phyloP scores from a whole-genome alignment of 2,329 filamentous ascomycete genomes.

The Massarina eburnea region DNA sequence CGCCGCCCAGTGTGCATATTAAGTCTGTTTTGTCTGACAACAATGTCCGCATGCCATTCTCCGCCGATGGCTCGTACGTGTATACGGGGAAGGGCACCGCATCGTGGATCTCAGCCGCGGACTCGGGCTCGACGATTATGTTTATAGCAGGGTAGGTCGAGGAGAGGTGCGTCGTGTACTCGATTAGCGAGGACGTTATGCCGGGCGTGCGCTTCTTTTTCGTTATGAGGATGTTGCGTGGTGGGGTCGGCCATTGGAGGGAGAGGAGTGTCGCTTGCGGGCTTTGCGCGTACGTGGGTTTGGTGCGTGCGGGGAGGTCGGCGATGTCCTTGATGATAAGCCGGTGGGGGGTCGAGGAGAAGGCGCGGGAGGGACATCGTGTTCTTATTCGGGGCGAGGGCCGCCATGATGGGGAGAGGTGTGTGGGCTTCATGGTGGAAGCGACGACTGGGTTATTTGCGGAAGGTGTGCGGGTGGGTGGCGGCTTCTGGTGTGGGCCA shows the following conservation, averaged over 20 bases:
- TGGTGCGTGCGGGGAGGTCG: slow-evolving; percentile 38
- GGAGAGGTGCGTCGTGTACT: slow-evolving; percentile 69
- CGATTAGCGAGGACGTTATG: slow-evolving; percentile 59
- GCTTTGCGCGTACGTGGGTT: slow-evolving; percentile 52
- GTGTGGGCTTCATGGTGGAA: slow-evolving; percentile 21
- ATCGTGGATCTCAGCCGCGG: slow-evolving; percentile 71
- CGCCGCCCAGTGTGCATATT: slow-evolving; percentile 86
- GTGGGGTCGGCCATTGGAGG: slow-evolving; percentile 68
- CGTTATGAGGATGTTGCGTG: slow-evolving; percentile 68
- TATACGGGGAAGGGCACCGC: slow-evolving; percentile 67
- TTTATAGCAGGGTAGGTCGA: slow-evolving; percentile 78
- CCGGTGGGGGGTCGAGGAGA: slow-evolving; percentile 28
- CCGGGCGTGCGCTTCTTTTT: slow-evolving; percentile 64
- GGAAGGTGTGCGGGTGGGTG: too few species aligned
- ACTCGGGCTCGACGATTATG: slow-evolving; percentile 77
- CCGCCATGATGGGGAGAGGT: slow-evolving; percentile 28
- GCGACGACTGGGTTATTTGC: neutral
- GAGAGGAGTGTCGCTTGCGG: slow-evolving; percentile 62
- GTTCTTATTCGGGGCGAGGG: slow-evolving; percentile 3
- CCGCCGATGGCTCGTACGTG: slow-evolving; percentile 34
- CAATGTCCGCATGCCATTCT: slow-evolving; percentile 38
- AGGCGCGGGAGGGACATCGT: slow-evolving; percentile 16
- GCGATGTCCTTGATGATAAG: slow-evolving; percentile 30
- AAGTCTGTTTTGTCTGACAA: slow-evolving; percentile 82
- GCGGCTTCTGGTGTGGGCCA: neutral